Evolutionary conservation across 1,139 yeast species (phyloP), one percentile per base, ranked within the genome.

Genomic region (Pichia sp.): DNA sequence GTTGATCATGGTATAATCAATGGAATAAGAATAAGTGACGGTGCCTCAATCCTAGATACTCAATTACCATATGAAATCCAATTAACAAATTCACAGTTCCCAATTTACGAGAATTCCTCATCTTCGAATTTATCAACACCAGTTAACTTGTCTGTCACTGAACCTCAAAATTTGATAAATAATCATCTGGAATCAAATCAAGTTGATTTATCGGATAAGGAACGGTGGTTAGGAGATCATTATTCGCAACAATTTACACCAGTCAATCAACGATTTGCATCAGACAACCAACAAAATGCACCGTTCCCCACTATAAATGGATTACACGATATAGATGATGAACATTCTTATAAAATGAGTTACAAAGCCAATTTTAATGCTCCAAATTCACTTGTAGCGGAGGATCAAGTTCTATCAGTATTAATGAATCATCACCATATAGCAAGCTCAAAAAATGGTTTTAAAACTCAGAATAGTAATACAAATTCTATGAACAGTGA

Each of bases 1-100:
- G 81, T 74, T 53, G 67, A 73, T 3, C 84, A 80, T 61, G 82
- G 83, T 2, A 79, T 77, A 11, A 71, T 75, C 18, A 70, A 78
- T 56, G 84, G 84, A 2, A 62, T 73, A 49, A 71, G 73, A 55
- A 56, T 76, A 41, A 77, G 74, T 49, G 82, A 79, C 49, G 68
- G 68, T 14, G 52, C 54, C 5, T 43, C 55, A n/a, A 65, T 64
- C 3, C 50, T 57, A 0, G 45, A 43, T 4, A 29, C 22, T 48
- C n/a, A 42, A 22, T 38, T 43, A 27, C 56, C 59, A 11, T 39
- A 45, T 22, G 58, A 54, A 25, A 48, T 55, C 34, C 56, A 56
- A 44, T 27, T 56, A 29, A 28, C 48, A 27, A 45, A 36, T 29
- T 33, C 48, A 14, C 42, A 54, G 36, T 52, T 42, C 3, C 53